These are phyloP conservation scores for Saccharomyces hybrid DNA, from an alignment of 1,139 yeast genomes.

Conservation along the genomic window DNA sequence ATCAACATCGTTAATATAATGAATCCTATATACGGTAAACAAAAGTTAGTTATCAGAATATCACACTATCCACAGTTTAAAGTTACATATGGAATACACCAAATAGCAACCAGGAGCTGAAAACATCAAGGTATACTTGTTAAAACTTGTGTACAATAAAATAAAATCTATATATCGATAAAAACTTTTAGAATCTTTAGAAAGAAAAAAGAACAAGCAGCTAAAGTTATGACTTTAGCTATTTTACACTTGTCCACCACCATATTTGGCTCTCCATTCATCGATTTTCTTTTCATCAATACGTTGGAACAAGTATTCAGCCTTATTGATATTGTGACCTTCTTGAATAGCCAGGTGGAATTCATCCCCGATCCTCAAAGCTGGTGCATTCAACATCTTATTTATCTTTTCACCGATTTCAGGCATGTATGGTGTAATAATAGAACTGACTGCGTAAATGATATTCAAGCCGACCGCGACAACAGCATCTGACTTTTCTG, in stretches of 20 bases:
- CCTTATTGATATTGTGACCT: slow-evolving; percentile 86
- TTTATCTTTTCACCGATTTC: slow-evolving; percentile 62
- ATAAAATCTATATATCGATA: not conserved
- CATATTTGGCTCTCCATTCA: slow-evolving; percentile 79
- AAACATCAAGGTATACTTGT: not conserved
- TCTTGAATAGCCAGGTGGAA: slow-evolving; percentile 60
- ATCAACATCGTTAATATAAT: not conserved
- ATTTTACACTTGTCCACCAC: slow-evolving; percentile 49
- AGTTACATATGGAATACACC: too few relatives aligned
- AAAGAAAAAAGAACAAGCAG: not conserved
- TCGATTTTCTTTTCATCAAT: slow-evolving; percentile 85
- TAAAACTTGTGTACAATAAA: not conserved
- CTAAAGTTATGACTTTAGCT: not conserved
- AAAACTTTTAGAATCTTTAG: not conserved
- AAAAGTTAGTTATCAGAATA: too few relatives aligned
- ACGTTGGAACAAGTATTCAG: slow-evolving; percentile 83
- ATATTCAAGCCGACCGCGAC: slow-evolving; percentile 86
- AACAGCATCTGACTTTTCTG: slow-evolving; percentile 84
- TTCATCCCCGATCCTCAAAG: slow-evolving; percentile 65
- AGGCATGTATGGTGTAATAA: slow-evolving; percentile 87
- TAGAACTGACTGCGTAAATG: slow-evolving; percentile 71
- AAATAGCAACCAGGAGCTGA: too few relatives aligned
- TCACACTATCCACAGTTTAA: too few relatives aligned
- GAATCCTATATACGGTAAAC: not conserved
- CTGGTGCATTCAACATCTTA: slow-evolving; percentile 77